Evolutionary conservation across 2,329 filamentous ascomycete genomes (phyloP).

Genomic region (Sporothrix pallida): DNA sequence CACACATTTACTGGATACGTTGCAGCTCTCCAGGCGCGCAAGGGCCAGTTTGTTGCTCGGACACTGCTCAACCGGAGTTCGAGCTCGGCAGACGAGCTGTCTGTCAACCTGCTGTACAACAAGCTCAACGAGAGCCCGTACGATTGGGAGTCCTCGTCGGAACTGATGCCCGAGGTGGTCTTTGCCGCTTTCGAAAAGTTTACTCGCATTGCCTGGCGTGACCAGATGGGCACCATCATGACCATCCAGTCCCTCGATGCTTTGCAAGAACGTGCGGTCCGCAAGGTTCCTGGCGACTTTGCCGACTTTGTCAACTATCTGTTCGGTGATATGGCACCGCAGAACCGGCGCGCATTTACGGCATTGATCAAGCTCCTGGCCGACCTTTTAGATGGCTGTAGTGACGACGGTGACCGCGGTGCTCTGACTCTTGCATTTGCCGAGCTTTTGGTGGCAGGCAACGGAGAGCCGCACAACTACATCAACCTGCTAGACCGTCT

Average conservation of each 20-base stretch:
- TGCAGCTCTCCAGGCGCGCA: constrained; percentile 79
- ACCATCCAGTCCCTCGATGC: constrained; percentile 71
- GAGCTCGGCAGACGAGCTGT: constrained; percentile 72
- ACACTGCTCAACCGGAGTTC: constrained; percentile 68
- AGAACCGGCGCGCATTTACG: constrained; percentile 78
- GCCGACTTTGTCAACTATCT: constrained; percentile 70
- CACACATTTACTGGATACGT: constrained; percentile 85
- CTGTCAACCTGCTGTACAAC: constrained; percentile 90
- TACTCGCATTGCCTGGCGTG: constrained; percentile 82
- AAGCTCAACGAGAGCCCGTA: constrained; percentile 81
- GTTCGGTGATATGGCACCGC: constrained; percentile 70
- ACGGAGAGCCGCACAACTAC: constrained; percentile 71
- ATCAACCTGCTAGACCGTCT: constrained; percentile 88
- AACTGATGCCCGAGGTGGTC: constrained; percentile 80
- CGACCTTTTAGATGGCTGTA: constrained; percentile 85
- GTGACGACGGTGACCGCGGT: constrained; percentile 88
- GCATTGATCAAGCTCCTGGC: constrained; percentile 84
- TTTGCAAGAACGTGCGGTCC: constrained; percentile 72
- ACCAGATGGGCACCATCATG: constrained; percentile 85
- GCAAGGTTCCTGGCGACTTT: constrained; percentile 71
- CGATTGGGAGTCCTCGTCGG: constrained; percentile 73
- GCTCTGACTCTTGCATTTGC: constrained; percentile 87
- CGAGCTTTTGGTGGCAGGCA: constrained; percentile 77
- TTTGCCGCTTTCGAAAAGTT: constrained; percentile 96
- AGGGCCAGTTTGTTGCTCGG: constrained; percentile 83